phyloP scores from a whole-genome alignment of 805 yeast genomes.

The Cyberlindnera euphorbiiphila region DNA sequence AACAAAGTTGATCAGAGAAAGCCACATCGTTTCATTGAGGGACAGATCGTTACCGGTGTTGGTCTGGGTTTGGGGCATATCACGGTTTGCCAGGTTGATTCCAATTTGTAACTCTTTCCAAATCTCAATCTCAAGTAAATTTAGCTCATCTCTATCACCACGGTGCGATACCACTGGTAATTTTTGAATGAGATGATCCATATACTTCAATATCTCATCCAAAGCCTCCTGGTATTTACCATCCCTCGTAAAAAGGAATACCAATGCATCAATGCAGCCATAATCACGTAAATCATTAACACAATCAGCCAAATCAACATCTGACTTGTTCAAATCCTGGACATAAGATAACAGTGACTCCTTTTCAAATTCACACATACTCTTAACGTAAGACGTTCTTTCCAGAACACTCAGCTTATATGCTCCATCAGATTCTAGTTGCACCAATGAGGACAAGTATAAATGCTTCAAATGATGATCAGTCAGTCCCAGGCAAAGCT shows the following conservation, averaged over 20 bases:
- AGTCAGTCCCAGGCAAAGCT: slow-evolving; percentile 9
- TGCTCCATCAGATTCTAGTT: slow-evolving; percentile 21
- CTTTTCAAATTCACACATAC: slow-evolving; percentile 17
- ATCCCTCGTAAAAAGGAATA: slow-evolving; percentile 16
- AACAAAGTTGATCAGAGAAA: slow-evolving; percentile 36
- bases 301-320: slow-evolving; percentile 25
- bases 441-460: slow-evolving; percentile 23
- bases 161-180: slow-evolving; percentile 11
- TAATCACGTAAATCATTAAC: slow-evolving; percentile 21
- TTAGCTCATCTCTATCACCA: slow-evolving; percentile 15
- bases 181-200: slow-evolving; percentile 13
- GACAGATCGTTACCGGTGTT: slow-evolving; percentile 19
- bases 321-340: slow-evolving; percentile 21
- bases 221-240: slow-evolving; percentile 23
- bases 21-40: slow-evolving; percentile 36
- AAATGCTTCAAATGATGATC: slow-evolving; percentile 25
- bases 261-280: slow-evolving; percentile 25
- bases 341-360: slow-evolving; percentile 19
- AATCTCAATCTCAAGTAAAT: slow-evolving; percentile 28
- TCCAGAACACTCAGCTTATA: slow-evolving; percentile 16
- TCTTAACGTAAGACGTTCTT: slow-evolving; percentile 22
- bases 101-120: slow-evolving; percentile 35
- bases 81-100: slow-evolving; percentile 29
- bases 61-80: slow-evolving; percentile 13
- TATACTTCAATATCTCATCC: slow-evolving; percentile 19